Conservation (phyloP, 2,329 filamentous ascomycete species). For the Pseudogymnoascus sp. region DNA sequence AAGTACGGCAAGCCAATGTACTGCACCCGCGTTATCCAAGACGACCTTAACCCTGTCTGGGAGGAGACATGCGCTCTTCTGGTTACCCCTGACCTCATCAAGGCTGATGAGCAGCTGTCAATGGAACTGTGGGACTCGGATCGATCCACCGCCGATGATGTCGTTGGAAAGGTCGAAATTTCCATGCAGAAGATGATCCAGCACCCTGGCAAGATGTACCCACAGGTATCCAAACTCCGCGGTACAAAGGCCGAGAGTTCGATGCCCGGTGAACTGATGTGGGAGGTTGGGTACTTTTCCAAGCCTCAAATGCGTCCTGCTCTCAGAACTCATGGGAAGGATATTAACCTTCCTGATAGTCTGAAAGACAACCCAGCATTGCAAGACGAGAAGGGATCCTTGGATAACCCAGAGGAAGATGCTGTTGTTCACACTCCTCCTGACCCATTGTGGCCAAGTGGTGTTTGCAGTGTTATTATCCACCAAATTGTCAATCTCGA, state of each 20-base stretch:
- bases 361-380: constrained; percentile 69
- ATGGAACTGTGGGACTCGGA: constrained; percentile 97
- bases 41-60: constrained; percentile 89
- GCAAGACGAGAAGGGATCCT: constrained; percentile 79
- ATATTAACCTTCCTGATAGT: constrained; percentile 66
- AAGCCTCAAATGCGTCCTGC: constrained; percentile 84
- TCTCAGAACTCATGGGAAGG: constrained; percentile 79
- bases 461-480: constrained; percentile 76
- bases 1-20: constrained; percentile 98
- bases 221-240: constrained; percentile 73
- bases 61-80: constrained; percentile 81
- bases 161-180: constrained; percentile 89
- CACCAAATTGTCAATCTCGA: constrained; percentile 96
- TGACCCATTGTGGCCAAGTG: constrained; percentile 93
- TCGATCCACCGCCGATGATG: constrained; percentile 83
- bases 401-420: constrained; percentile 70
- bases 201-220: constrained; percentile 88
- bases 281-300: constrained; percentile 93
- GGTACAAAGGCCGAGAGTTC: constrained; percentile 77
- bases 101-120: constrained; percentile 85
- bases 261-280: constrained; percentile 91
- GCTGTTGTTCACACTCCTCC: constrained; percentile 85
- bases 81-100: constrained; percentile 84
- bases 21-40: constrained; percentile 91
- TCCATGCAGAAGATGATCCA: constrained; percentile 94